Evolutionary conservation across 1,284 basidiomycete species (phyloP).

Genomic region (Peniophora sp.): DNA sequence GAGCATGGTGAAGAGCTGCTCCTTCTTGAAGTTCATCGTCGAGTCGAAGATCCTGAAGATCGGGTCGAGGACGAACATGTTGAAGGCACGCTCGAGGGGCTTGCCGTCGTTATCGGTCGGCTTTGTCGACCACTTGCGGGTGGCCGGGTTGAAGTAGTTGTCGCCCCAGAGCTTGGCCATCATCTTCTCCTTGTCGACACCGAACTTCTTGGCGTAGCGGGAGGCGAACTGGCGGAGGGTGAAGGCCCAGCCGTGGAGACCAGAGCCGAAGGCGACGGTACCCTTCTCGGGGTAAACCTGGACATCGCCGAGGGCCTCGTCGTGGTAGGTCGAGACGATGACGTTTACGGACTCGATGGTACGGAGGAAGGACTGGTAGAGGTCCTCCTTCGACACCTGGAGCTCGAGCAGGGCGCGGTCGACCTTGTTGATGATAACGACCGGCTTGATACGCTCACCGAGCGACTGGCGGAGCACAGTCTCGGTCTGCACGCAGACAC

Average conservation of each 20-base stretch:
- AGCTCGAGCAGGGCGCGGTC: slow-evolving; percentile 99
- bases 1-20: slow-evolving; percentile 77
- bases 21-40: slow-evolving; percentile 99
- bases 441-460: slow-evolving; percentile 98
- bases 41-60: slow-evolving; percentile 99
- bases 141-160: slow-evolving; percentile 98
- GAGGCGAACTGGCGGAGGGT: slow-evolving; percentile 95
- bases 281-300: slow-evolving; percentile 99
- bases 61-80: slow-evolving; percentile 96
- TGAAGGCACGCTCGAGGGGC: slow-evolving; percentile 88
- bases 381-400: slow-evolving; percentile 94
- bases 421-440: slow-evolving; percentile 99
- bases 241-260: slow-evolving; percentile 99
- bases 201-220: slow-evolving; percentile 98
- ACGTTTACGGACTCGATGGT: slow-evolving; percentile 99
- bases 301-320: slow-evolving; percentile 91
- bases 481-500: slow-evolving; percentile 99
- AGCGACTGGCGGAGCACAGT: slow-evolving; percentile 98
- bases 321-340: slow-evolving; percentile 97
- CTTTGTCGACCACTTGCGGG: slow-evolving; percentile 95
- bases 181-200: slow-evolving; percentile 98
- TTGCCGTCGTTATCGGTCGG: slow-evolving; percentile 77
- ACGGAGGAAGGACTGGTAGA: slow-evolving; percentile 97
- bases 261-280: slow-evolving; percentile 98
- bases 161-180: slow-evolving; percentile 99